Conservation (phyloP, 1,139 yeast genomes). For the Taiozyma sp. region DNA sequence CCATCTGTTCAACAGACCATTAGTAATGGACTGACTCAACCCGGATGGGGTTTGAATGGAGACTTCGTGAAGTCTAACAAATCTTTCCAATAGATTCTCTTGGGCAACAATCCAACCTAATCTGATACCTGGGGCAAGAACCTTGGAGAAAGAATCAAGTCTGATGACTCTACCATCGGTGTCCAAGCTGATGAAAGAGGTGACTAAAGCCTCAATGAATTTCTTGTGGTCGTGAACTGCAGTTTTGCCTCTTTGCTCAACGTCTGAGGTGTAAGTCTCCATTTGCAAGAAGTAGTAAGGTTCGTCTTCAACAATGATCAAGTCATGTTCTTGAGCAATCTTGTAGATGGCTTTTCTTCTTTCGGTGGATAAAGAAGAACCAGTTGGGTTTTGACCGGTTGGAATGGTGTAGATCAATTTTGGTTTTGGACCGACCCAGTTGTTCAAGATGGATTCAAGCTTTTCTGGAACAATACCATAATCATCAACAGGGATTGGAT, state of each 20-base stretch:
- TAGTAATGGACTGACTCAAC: conserved; percentile 64
- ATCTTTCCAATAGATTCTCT: conserved; percentile 58
- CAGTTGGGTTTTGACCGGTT: conserved; percentile 96
- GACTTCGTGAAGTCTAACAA: conserved; percentile 73
- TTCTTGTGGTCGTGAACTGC: conserved; percentile 49
- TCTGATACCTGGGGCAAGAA: conserved; percentile 88
- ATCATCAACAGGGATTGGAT: conserved; percentile 75
- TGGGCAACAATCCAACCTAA: conserved; percentile 91
- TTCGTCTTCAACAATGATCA: conserved; percentile 83
- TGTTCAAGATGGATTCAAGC: conserved; percentile 54
- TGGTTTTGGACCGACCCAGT: conserved; percentile 70
- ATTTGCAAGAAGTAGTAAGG: conserved; percentile 93
- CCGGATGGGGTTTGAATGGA: conserved; percentile 82
- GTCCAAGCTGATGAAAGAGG: conserved; percentile 76
- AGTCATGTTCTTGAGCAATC: conserved; percentile 73
- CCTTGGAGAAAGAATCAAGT: conserved; percentile 89
- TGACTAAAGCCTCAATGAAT: conserved; percentile 65
- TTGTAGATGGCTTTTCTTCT: conserved; percentile 71
- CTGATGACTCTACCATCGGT: conserved; percentile 88
- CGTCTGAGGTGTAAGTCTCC: conserved; percentile 52
- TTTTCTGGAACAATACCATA: conserved; percentile 76
- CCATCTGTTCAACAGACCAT: conserved; percentile 62
- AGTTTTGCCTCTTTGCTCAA: conserved; percentile 21
- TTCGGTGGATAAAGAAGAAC: conserved; percentile 66
- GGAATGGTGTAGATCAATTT: conserved; percentile 81